Percentiles rank a stretch among this genome's conserved stretches.
These are phyloP conservation scores for Aspergillus diversus DNA, from an alignment of 495 filamentous ascomycete genomes.

Conservation along the genomic window DNA sequence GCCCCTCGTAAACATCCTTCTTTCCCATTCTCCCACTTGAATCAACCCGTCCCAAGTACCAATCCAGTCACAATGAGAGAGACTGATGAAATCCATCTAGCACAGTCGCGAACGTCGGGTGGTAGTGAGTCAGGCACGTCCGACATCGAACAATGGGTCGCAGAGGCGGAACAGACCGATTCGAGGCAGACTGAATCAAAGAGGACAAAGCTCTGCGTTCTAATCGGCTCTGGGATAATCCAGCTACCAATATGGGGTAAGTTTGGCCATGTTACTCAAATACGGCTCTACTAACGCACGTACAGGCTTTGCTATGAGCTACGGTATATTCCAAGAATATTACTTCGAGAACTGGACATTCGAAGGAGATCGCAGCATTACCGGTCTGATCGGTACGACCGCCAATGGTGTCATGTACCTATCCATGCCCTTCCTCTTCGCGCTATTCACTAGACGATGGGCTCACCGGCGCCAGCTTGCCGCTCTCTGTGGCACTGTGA, in stretches of 20 bases:
- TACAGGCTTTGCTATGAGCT: slow-evolving; percentile 15
- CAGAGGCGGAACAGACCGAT: neutral
- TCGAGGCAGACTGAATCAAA: slow-evolving; percentile 6
- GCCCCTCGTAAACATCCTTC: neutral
- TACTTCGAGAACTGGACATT: slow-evolving; percentile 15
- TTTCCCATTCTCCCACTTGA: neutral
- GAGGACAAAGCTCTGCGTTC: slow-evolving; percentile 7
- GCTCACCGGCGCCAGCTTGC: slow-evolving; percentile 13
- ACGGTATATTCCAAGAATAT: slow-evolving; percentile 17
- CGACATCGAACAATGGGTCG: neutral
- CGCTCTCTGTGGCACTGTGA: slow-evolving; percentile 10
- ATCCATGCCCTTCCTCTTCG: slow-evolving; percentile 14
- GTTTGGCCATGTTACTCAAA: neutral
- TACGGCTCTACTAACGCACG: neutral
- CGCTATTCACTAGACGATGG: slow-evolving; percentile 15
- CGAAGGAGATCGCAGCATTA: slow-evolving; percentile 13
- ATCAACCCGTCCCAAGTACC: too few species aligned
- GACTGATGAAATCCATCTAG: neutral
- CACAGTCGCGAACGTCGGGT: neutral
- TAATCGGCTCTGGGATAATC: slow-evolving; percentile 11
- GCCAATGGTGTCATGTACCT: slow-evolving; percentile 17
- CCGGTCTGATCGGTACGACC: slow-evolving; percentile 14
- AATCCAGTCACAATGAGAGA: neutral
- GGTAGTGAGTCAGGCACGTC: neutral
- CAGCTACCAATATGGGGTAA: slow-evolving; percentile 18